Evolutionary conservation across 371 early-diverging fungal genomes (phyloP).

Genomic region (Zopfochytrium polystomum): DNA sequence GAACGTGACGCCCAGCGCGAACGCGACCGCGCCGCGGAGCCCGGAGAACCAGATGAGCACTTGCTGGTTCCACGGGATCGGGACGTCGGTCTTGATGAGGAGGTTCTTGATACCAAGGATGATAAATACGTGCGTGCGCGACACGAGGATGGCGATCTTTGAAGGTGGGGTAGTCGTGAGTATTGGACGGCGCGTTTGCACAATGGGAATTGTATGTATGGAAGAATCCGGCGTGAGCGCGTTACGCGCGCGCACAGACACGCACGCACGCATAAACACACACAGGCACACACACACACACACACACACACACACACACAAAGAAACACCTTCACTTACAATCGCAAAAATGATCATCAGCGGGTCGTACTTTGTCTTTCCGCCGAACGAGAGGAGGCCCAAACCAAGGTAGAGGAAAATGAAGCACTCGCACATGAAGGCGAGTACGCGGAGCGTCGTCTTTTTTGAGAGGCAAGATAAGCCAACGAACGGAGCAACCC

Average conservation of each 20-base stretch:
- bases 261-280: too few species aligned
- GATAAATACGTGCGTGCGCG: constrained; percentile 52
- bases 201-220: not conserved
- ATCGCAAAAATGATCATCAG: constrained; percentile 40
- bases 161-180: not conserved
- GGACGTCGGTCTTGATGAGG: constrained; percentile 18
- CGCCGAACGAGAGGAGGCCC: constrained; percentile 51
- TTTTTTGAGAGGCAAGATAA: constrained; percentile 6
- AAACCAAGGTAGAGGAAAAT: constrained; percentile 56
- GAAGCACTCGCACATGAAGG: constrained; percentile 49
- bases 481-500: not conserved
- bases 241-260: too few species aligned
- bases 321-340: constrained; percentile 24
- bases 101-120: constrained; percentile 56
- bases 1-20: constrained; percentile 56
- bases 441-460: constrained; percentile 44
- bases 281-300: too few species aligned
- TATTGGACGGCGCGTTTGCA: not conserved
- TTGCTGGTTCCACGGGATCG: constrained; percentile 48
- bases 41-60: constrained; percentile 54
- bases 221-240: not conserved
- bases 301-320: too few species aligned
- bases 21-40: constrained; percentile 55
- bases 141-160: constrained; percentile 47
- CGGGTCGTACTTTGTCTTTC: constrained; percentile 41